Evolutionary conservation across 805 yeast genomes (phyloP).

Genomic region (Ogataea degrootiae): DNA sequence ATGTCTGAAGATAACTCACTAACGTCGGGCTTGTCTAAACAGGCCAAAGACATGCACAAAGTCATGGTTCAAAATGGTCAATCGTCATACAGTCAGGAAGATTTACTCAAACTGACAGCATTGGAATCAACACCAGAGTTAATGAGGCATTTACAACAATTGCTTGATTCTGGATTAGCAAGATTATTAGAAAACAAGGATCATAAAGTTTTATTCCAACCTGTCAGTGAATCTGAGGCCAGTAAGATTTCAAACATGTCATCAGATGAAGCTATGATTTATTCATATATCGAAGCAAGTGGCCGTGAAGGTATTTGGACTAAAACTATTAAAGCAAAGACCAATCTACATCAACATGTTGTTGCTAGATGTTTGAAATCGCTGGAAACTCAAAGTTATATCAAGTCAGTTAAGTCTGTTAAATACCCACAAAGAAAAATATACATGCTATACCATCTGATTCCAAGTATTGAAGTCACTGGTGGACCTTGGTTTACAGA

Average conservation of each 20-base stretch:
- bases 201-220: slow-evolving; percentile 64
- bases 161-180: slow-evolving; percentile 47
- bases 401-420: slow-evolving; percentile 86
- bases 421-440: slow-evolving; percentile 90
- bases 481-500: slow-evolving; percentile 99
- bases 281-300: slow-evolving; percentile 85
- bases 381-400: slow-evolving; percentile 73
- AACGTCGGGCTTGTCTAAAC: slow-evolving; percentile 2
- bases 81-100: slow-evolving; percentile 61
- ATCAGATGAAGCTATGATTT: slow-evolving; percentile 85
- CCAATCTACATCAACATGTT: slow-evolving; percentile 89
- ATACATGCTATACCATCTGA: slow-evolving; percentile 89
- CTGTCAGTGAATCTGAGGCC: slow-evolving; percentile 71
- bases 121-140: slow-evolving; percentile 37
- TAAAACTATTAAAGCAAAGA: slow-evolving; percentile 79
- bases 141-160: slow-evolving; percentile 40
- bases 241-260: slow-evolving; percentile 70
- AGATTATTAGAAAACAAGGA: slow-evolving; percentile 64
- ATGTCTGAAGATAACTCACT: neutral
- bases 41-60: slow-evolving; percentile 54
- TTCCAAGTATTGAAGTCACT: slow-evolving; percentile 92
- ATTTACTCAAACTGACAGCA: slow-evolving; percentile 47
- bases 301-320: slow-evolving; percentile 98
- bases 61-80: slow-evolving; percentile 53
- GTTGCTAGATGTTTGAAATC: slow-evolving; percentile 77